A percentile compares a stretch with the other conserved stretches of the same genome.
phyloP scores from a whole-genome alignment of 2,329 filamentous ascomycete genomes.

The Aspergillus oerlinghausenensis region DNA sequence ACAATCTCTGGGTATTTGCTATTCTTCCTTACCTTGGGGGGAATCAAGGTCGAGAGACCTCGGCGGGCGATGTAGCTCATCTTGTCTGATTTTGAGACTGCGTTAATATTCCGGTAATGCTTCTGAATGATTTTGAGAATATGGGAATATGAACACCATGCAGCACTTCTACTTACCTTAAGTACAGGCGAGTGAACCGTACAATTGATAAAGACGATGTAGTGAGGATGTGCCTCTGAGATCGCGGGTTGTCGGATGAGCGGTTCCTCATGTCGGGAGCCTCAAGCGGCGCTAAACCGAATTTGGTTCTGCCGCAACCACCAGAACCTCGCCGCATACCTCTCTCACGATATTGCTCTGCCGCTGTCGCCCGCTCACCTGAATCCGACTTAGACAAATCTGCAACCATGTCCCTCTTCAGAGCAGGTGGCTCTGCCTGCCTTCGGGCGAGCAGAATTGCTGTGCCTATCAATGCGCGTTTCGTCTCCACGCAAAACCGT shows the following conservation, averaged over 20 bases:
- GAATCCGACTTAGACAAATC: slow-evolving; percentile 16
- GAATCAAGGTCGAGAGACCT: slow-evolving; percentile 96
- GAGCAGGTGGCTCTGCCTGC: slow-evolving; percentile 44
- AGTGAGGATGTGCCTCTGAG: slow-evolving; percentile 30
- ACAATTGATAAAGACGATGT: slow-evolving; percentile 29
- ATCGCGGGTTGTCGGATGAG: slow-evolving; percentile 36
- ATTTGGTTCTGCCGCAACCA: slow-evolving; percentile 30
- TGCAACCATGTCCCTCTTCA: slow-evolving; percentile 61
- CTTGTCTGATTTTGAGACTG: slow-evolving; percentile 44
- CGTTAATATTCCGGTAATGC: slow-evolving; percentile 15
- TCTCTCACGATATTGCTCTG: slow-evolving; percentile 23
- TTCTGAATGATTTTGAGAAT: slow-evolving; percentile 16
- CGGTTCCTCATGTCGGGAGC: slow-evolving; percentile 22
- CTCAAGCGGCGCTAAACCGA: slow-evolving; percentile 32
- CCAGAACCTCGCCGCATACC: slow-evolving; percentile 29
- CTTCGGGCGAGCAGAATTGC: slow-evolving; percentile 28
- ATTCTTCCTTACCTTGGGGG: slow-evolving; percentile 74
- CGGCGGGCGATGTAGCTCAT: slow-evolving; percentile 93
- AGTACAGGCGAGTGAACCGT: slow-evolving; percentile 29
- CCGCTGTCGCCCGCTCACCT: slow-evolving; percentile 26
- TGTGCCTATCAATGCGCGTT: slow-evolving; percentile 33
- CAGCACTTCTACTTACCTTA: slow-evolving; percentile 25
- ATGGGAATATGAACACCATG: background rate
- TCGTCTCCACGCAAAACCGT: slow-evolving; percentile 33
- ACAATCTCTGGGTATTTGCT: slow-evolving; percentile 3